phyloP scores from a whole-genome alignment of 1,139 yeast genomes.

The Sugiyamaella japonica region DNA sequence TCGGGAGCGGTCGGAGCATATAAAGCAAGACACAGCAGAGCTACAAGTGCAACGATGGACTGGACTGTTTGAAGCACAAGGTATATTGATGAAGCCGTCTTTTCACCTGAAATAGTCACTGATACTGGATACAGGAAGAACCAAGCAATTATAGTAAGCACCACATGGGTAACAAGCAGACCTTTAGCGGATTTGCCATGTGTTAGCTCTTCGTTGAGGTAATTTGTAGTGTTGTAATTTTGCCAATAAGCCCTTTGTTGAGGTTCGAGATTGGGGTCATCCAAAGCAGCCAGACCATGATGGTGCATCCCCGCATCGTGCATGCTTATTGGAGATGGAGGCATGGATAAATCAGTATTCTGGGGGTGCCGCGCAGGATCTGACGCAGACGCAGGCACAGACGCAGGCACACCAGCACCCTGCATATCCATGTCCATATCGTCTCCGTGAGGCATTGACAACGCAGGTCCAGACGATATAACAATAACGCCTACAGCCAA shows the following conservation, averaged over 20 bases:
- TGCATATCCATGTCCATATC: slow-evolving; percentile 4
- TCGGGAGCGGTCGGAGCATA: slow-evolving; percentile 61
- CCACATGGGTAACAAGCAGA: slow-evolving; percentile 61
- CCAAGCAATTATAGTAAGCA: slow-evolving; percentile 49
- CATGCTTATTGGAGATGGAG: slow-evolving; percentile 39
- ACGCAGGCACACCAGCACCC: slow-evolving; percentile 5
- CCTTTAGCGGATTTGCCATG: slow-evolving; percentile 48
- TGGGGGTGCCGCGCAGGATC: neutral
- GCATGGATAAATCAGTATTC: slow-evolving; percentile 22
- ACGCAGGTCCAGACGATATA: neutral
- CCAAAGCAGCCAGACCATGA: slow-evolving; percentile 78
- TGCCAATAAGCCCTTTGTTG: slow-evolving; percentile 81
- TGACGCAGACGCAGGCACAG: neutral
- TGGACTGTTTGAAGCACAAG: slow-evolving; percentile 58
- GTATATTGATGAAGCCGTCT: slow-evolving; percentile 51
- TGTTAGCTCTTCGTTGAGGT: slow-evolving; percentile 50
- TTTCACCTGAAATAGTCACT: slow-evolving; percentile 61
- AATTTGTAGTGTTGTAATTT: slow-evolving; percentile 75
- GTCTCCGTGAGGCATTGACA: neutral
- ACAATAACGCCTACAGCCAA: neutral
- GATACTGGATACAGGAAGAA: slow-evolving; percentile 68
- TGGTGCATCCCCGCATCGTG: slow-evolving; percentile 31
- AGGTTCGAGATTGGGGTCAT: slow-evolving; percentile 61
- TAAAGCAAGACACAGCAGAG: slow-evolving; percentile 59
- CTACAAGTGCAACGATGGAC: slow-evolving; percentile 47